These are phyloP conservation scores for Entonaema liquescens DNA, from an alignment of 495 filamentous ascomycete species.

Conservation along the genomic window DNA sequence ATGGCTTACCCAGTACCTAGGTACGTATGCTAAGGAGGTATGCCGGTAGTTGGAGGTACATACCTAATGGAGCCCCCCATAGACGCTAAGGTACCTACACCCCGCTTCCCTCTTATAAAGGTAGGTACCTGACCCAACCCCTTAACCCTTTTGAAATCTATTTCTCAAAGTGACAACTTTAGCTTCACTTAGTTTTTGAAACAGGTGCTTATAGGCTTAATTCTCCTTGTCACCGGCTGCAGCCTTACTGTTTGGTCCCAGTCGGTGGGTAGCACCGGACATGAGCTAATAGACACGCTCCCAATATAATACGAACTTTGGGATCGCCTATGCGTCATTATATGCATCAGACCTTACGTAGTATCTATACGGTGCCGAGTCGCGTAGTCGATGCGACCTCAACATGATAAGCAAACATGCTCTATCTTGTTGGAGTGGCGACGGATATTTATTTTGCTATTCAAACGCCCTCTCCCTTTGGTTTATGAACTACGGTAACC, in stretches of 20 bases:
- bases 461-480: slow-evolving; percentile 1
- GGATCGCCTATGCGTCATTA: slow-evolving; percentile 23
- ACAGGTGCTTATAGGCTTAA: neutral
- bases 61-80: too few relatives aligned
- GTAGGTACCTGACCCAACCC: too few relatives aligned
- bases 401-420: slow-evolving; percentile 28
- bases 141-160: neutral
- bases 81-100: neutral
- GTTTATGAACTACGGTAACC: too few relatives aligned
- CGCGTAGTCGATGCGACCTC: slow-evolving; percentile 26
- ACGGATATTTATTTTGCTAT: neutral
- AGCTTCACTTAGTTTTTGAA: neutral
- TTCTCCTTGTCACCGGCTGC: neutral
- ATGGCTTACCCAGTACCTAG: too few relatives aligned
- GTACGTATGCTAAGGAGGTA: too few relatives aligned
- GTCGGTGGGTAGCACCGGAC: slow-evolving; percentile 3
- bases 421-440: slow-evolving; percentile 25
- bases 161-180: neutral
- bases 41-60: too few relatives aligned
- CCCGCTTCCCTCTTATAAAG: too few relatives aligned
- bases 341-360: too few relatives aligned
- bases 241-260: slow-evolving; percentile 1
- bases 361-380: neutral
- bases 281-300: neutral
- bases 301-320: slow-evolving; percentile 35